A percentile compares a stretch with the other conserved stretches of the same genome.
Conservation (phyloP, 2,329 filamentous ascomycete genomes). For the Xylariaceae sp. region DNA sequence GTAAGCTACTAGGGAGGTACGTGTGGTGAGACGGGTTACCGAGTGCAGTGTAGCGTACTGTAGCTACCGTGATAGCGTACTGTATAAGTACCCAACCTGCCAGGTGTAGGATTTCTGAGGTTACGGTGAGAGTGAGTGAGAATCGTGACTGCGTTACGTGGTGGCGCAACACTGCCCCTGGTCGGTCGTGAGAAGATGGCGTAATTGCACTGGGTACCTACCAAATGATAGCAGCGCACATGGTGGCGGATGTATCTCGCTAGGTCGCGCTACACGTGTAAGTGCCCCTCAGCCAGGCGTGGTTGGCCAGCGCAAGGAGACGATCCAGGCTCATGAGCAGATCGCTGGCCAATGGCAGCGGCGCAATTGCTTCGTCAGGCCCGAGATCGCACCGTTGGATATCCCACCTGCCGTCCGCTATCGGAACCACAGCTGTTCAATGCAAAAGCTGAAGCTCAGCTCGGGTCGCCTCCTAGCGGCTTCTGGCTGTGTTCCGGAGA, state of each 20-base stretch:
- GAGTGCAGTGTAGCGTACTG: background rate
- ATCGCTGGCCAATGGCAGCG: background rate
- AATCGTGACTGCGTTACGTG: background rate
- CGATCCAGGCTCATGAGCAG: background rate
- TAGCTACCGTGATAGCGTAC: background rate
- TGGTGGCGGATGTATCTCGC: background rate
- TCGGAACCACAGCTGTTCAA: background rate
- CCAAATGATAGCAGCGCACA: background rate
- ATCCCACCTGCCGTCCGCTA: background rate
- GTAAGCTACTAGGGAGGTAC: background rate
- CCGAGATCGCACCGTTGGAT: background rate
- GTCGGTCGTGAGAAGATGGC: background rate
- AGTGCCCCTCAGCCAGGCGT: background rate
- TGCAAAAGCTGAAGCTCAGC: background rate
- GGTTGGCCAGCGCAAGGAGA: background rate
- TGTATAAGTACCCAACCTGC: background rate
- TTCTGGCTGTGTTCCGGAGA: background rate
- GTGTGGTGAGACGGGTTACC: background rate
- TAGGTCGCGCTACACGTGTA: background rate
- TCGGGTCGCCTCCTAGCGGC: background rate
- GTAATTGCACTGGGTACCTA: background rate
- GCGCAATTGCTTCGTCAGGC: background rate
- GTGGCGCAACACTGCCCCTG: background rate
- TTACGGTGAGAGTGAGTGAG: no score
- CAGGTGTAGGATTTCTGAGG: background rate